Conservation (phyloP, 176 grass and related monocot genomes). For the Tillandsia fasciculata region DNA sequence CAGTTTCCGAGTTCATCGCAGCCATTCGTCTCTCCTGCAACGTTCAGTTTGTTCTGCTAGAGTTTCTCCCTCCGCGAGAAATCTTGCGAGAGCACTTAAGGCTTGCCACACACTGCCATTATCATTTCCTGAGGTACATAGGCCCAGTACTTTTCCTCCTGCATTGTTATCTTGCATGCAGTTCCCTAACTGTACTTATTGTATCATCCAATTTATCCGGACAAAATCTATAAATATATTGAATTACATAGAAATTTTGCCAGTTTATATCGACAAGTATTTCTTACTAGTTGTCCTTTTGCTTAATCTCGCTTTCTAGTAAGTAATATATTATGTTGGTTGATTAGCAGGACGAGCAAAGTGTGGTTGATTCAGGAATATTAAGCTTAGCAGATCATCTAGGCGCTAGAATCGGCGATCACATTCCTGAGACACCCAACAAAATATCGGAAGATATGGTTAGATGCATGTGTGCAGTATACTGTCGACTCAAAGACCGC, state of each 20-base stretch:
- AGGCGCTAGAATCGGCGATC: slow-evolving; percentile 74
- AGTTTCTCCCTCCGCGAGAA: slow-evolving; percentile 58
- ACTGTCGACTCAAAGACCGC: slow-evolving; percentile 39
- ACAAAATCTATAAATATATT: background rate
- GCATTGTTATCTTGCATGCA: background rate
- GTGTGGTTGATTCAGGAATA: slow-evolving; percentile 29
- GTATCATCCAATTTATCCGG: too few relatives aligned
- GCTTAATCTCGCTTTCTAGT: background rate
- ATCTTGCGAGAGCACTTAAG: slow-evolving; percentile 62
- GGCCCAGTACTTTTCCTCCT: background rate
- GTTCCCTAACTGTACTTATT: too few relatives aligned
- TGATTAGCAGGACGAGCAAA: slow-evolving; percentile 41
- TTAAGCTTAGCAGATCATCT: slow-evolving; percentile 88
- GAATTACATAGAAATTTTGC: too few relatives aligned
- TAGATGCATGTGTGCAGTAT: slow-evolving; percentile 71
- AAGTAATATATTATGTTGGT: background rate
- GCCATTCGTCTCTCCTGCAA: slow-evolving; percentile 74
- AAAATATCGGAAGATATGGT: slow-evolving; percentile 92
- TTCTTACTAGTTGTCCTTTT: background rate
- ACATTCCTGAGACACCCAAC: slow-evolving; percentile 84
- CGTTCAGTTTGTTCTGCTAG: slow-evolving; percentile 61
- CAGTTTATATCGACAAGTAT: too few relatives aligned
- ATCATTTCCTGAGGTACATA: slow-evolving; percentile 56
- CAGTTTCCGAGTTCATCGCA: slow-evolving; percentile 28
- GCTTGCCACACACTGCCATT: slow-evolving; percentile 71